Percentiles rank a stretch among this genome's conserved stretches.
Conservation (phyloP, 1,139 yeast species). For the Debaryomyces robertsiae region DNA sequence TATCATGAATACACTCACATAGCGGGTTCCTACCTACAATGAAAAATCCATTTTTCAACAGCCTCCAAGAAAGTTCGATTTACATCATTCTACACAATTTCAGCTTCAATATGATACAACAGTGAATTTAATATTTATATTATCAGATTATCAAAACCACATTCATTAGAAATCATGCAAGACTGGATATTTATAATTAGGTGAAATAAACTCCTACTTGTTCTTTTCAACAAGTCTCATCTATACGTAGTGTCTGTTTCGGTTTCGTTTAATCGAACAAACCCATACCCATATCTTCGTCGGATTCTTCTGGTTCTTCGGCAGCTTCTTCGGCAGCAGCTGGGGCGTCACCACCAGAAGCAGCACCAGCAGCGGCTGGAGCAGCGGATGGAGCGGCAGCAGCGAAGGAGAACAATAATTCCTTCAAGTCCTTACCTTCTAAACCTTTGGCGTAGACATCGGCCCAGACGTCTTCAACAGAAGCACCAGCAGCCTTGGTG, state of each 20-base stretch:
- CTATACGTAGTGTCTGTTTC: constrained; percentile 6
- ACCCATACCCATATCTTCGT: constrained; percentile 85
- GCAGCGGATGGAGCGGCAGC: constrained; percentile 66
- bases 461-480: constrained; percentile 69
- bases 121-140: constrained; percentile 9
- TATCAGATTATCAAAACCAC: constrained; percentile 7
- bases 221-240: constrained; percentile 3
- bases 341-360: constrained; percentile 58
- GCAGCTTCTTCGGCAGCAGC: constrained; percentile 60
- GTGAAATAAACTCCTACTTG: constrained; percentile 5
- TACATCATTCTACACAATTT: too few relatives aligned
- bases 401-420: constrained; percentile 73
- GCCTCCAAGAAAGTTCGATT: too few relatives aligned
- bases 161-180: constrained; percentile 10
- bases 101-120: constrained; percentile 8
- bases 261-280: constrained; percentile 63
- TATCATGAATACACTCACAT: too few relatives aligned
- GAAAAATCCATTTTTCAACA: too few relatives aligned
- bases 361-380: constrained; percentile 59
- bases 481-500: constrained; percentile 52
- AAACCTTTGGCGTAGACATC: constrained; percentile 81
- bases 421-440: constrained; percentile 75
- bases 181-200: constrained; percentile 6
- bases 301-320: constrained; percentile 60
- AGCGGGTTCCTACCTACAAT: too few relatives aligned